Conservation (phyloP, 1,139 yeast species). For the Candida tetrigidarum region DNA sequence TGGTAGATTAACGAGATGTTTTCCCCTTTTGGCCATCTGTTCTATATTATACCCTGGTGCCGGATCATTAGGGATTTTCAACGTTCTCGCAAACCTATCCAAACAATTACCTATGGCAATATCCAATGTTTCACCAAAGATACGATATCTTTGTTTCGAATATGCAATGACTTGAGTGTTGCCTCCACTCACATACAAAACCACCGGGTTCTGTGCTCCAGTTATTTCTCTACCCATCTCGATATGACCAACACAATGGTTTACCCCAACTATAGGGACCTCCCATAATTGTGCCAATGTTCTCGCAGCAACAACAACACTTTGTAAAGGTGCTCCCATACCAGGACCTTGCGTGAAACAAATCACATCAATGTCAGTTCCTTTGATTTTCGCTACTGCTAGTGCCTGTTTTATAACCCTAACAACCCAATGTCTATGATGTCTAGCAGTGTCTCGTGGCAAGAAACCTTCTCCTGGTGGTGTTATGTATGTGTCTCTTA, state of each 20-base stretch:
- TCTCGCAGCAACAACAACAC: conserved; percentile 92
- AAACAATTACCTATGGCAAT: conserved; percentile 97
- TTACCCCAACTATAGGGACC: conserved; percentile 90
- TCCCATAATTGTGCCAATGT: conserved; percentile 81
- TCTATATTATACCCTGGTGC: conserved; percentile 98
- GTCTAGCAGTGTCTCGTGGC: conserved; percentile 96
- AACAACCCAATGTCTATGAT: conserved; percentile 95
- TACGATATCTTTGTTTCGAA: conserved; percentile 88
- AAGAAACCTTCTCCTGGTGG: conserved; percentile 99
- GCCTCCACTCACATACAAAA: conserved; percentile 96
- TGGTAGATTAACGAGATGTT: conserved; percentile 75
- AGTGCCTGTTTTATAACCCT: conserved; percentile 72
- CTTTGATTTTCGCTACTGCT: conserved; percentile 59
- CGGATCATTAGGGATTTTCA: conserved; percentile 88
- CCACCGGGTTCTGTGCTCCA: conserved; percentile 94
- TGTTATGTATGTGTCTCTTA: conserved; percentile 91
- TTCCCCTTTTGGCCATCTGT: conserved; percentile 82
- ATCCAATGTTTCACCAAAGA: conserved; percentile 96
- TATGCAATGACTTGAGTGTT: conserved; percentile 98
- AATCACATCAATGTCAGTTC: conserved; percentile 77
- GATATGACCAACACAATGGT: conserved; percentile 97
- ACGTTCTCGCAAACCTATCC: conserved; percentile 92
- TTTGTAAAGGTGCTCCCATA: conserved; percentile 98
- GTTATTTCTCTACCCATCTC: conserved; percentile 99
- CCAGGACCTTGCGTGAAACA: conserved; percentile 99